These are phyloP conservation scores for Coniochaeta prunicola DNA, from an alignment of 2,329 filamentous ascomycete genomes.

Conservation along the genomic window DNA sequence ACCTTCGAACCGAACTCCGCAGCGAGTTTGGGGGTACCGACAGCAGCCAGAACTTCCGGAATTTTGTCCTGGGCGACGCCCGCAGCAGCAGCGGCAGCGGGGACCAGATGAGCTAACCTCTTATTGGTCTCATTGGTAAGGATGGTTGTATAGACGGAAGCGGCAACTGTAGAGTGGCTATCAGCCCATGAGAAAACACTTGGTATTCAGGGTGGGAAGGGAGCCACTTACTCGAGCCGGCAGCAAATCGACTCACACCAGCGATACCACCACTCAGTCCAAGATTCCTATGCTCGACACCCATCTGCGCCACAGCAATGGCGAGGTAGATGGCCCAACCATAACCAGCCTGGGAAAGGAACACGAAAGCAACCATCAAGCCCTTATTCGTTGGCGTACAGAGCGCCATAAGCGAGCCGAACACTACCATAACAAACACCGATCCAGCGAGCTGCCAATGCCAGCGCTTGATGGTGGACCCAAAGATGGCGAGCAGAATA, in stretches of 20 bases:
- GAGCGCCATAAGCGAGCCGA: conserved; percentile 34
- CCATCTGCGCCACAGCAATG: conserved; percentile 42
- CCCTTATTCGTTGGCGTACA: conserved; percentile 34
- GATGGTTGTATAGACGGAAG: conserved; percentile 32
- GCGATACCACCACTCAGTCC: conserved; percentile 34
- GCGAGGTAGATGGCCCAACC: conserved; percentile 39
- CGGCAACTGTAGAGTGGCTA: conserved; percentile 31
- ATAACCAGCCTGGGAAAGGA: conserved; percentile 35
- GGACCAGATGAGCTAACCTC: conserved; percentile 22
- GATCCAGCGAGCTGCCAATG: conserved; percentile 37
- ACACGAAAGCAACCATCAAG: conserved; percentile 38
- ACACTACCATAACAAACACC: conserved; percentile 37
- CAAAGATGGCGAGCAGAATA: conserved; percentile 29
- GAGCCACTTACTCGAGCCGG: conserved; percentile 18
- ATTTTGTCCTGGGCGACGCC: conserved; percentile 24
- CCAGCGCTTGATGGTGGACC: conserved; percentile 34
- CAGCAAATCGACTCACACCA: conserved; percentile 32
- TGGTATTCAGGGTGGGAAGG: neutral
- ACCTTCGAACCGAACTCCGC: conserved; percentile 12
- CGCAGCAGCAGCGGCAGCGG: conserved; percentile 23
- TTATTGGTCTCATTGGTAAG: conserved; percentile 26
- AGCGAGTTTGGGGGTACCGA: neutral
- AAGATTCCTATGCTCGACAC: conserved; percentile 37
- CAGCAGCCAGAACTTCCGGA: conserved; percentile 18
- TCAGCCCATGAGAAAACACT: conserved; percentile 15